phyloP scores from a whole-genome alignment of 345 rosid genomes.

The Tarenaya hassleriana region DNA sequence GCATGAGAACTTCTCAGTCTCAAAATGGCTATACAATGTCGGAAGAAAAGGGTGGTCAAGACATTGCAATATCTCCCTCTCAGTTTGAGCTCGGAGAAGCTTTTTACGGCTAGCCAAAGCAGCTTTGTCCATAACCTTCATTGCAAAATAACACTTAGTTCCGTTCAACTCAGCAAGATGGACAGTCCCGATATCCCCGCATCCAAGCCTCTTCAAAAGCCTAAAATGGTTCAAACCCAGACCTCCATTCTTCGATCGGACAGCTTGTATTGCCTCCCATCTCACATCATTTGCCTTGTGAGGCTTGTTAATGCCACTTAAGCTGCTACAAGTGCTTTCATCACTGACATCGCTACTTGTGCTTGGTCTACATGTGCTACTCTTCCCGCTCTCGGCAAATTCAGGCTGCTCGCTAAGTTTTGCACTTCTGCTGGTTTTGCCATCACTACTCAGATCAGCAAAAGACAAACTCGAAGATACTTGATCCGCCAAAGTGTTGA shows the following conservation, averaged over 20 bases:
- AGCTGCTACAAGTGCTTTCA: conserved; percentile 66
- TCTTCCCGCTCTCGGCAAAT: conserved; percentile 45
- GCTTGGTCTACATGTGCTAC: conserved; percentile 51
- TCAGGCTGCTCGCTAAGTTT: too few species aligned
- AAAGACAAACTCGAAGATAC: conserved; percentile 44
- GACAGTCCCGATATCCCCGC: conserved; percentile 77
- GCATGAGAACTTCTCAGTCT: conserved; percentile 75
- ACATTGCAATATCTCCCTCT: conserved; percentile 64
- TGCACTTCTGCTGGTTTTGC: too few species aligned
- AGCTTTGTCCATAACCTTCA: conserved; percentile 71
- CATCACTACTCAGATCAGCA: conserved; percentile 37
- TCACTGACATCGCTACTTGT: conserved; percentile 74
- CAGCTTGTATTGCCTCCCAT: conserved; percentile 78
- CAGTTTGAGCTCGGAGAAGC: conserved; percentile 73
- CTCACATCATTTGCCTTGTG: conserved; percentile 63
- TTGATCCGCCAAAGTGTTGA: conserved; percentile 43
- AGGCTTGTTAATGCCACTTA: conserved; percentile 53
- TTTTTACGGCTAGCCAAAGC: conserved; percentile 71
- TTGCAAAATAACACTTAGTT: conserved; percentile 59
- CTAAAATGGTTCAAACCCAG: conserved; percentile 68
- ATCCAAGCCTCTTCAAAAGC: conserved; percentile 61
- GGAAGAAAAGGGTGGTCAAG: conserved; percentile 83
- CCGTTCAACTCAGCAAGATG: conserved; percentile 64
- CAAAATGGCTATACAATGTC: conserved; percentile 64
- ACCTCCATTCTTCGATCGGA: conserved; percentile 51